phyloP scores from a whole-genome alignment of 805 yeast genomes.

The Pichia phayaonensis region DNA sequence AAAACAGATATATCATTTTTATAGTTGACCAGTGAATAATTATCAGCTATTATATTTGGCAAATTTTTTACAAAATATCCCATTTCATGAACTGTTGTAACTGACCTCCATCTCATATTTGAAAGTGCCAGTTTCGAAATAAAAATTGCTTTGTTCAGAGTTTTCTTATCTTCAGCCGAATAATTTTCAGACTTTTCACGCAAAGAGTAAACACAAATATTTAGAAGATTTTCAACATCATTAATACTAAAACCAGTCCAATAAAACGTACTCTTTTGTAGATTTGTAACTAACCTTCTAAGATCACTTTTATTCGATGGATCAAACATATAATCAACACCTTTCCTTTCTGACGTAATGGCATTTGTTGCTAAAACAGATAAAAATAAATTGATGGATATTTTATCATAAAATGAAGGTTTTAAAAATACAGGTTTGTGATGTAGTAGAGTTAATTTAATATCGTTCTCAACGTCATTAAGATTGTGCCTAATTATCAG shows the following conservation, averaged over 20 bases:
- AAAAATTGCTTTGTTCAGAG: constrained; percentile 38
- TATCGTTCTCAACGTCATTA: constrained; percentile 47
- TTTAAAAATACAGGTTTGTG: constrained; percentile 51
- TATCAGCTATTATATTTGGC: constrained; percentile 33
- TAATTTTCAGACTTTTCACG: constrained; percentile 29
- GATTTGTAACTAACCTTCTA: constrained; percentile 48
- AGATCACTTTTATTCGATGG: constrained; percentile 46
- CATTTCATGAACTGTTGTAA: constrained; percentile 60
- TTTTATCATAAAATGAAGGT: constrained; percentile 55
- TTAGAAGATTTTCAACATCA: constrained; percentile 47
- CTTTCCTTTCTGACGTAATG: constrained; percentile 61
- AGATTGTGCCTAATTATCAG: constrained; percentile 50
- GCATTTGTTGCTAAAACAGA: constrained; percentile 68
- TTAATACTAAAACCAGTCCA: constrained; percentile 66
- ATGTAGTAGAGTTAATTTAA: constrained; percentile 49
- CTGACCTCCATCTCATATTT: constrained; percentile 51
- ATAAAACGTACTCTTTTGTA: constrained; percentile 61
- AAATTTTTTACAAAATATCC: constrained; percentile 42
- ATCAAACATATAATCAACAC: constrained; percentile 66
- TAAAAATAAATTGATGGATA: constrained; percentile 56
- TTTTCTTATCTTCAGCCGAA: constrained; percentile 29
- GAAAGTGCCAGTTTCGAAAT: constrained; percentile 42
- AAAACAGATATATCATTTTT: constrained; percentile 33
- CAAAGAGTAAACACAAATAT: constrained; percentile 40
- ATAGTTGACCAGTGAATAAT: constrained; percentile 38